Conservation (phyloP, 2,329 filamentous ascomycete species). For the Trichoderma atrobrunneum region DNA sequence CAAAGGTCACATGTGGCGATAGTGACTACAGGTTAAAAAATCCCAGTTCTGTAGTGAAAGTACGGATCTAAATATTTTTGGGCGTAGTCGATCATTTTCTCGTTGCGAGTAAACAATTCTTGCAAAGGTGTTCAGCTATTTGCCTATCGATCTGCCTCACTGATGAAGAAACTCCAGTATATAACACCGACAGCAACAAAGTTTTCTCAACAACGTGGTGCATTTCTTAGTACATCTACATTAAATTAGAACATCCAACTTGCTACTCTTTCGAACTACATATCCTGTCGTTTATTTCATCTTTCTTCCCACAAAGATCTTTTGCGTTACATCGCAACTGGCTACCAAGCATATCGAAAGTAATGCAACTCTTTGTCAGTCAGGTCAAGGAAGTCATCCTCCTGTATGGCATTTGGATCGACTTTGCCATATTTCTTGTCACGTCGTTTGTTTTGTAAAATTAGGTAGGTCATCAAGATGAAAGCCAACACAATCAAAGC, state of each 20-base stretch:
- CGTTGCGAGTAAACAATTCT: not conserved
- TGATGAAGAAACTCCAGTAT: not conserved
- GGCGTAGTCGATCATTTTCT: not conserved
- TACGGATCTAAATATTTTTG: not conserved
- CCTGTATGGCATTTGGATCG: not conserved
- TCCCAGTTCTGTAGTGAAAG: not conserved
- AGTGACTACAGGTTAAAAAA: not conserved
- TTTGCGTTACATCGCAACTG: not conserved
- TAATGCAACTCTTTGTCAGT: conserved; percentile 11
- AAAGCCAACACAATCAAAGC: not conserved
- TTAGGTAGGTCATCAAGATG: not conserved
- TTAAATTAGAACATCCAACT: not conserved
- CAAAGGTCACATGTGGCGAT: not conserved
- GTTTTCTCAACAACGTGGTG: not conserved
- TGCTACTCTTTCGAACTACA: not conserved
- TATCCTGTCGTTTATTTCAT: not conserved
- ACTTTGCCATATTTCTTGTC: not conserved
- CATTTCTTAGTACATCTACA: not conserved
- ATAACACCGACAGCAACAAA: not conserved
- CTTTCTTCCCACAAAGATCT: not conserved
- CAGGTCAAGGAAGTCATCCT: not conserved
- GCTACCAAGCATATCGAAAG: conserved; percentile 7
- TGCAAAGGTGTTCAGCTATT: not conserved
- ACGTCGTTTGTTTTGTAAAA: not conserved
- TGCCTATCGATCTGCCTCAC: not conserved